Base-by-base conservation (phyloP, 257 asterid genomes). In the Primulina eburnea region DNA sequence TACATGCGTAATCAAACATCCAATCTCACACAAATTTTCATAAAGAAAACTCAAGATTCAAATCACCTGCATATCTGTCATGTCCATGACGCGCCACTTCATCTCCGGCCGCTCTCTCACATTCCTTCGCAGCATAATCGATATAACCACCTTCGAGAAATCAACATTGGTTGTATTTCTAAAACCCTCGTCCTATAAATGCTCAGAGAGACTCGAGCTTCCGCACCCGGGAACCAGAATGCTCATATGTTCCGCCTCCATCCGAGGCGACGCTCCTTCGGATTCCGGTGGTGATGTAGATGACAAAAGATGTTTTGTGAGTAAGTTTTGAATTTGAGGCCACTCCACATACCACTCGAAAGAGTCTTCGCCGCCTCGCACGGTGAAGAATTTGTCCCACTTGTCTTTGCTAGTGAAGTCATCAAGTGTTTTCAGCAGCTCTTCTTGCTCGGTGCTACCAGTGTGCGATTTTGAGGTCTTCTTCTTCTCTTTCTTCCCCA, bases 71-170 rank as follows among this genome's bases (percentile, higher is more conserved):
- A 94, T 81, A 58, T 72, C 58, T 33, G 99, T 89, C 92, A 94
- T 94, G 73, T 91, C 97, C 99, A 94, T 94, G 52, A 86, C 88
- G 55, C 97, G 89, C 99, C 99, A 94, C 80, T 86, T 89, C 99
- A 94, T 94, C 72, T 55, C 82, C 16, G 92, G 96, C 81, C 99
- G 83, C 2, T 67, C 63, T 72, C 96, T 73, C 73, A 91, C 89
- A 75, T 94, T 89, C 80, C 83, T 78, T 78, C 82, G 82, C 82
- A 91, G 64, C 99, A 94, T 94, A 75, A 84, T 88, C 61, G 86
- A 78, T 69, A 94, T 86, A 53, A 84, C 99, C 53, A 94, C 99
- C 52, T 81, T 91, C 0, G 99, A 94, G 85, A 94, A 94, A 84
- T 94, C 99, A 29, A 91, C 72, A 71, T 91, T 94, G 0, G 87